Evolutionary conservation across 2,329 filamentous ascomycete genomes (phyloP), one percentile per base, ranked within the genome.

Genomic region (Cephalotrichum gorgonifer): DNA sequence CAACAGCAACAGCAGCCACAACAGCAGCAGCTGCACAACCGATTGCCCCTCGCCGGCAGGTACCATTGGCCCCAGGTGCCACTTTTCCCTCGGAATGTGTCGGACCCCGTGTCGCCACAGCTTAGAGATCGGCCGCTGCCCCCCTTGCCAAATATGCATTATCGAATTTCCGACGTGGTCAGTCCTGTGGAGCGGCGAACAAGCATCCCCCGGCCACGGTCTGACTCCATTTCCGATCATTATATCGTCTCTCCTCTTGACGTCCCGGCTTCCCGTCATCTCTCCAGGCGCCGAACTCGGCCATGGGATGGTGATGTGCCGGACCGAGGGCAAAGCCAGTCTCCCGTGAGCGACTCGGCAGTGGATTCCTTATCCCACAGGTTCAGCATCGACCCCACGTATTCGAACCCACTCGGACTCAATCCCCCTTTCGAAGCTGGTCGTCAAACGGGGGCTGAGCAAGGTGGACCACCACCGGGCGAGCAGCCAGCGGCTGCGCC

Each of bases 301-400:
- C 39, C 42, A 20, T 42, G 38, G 46, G 35, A 33, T 23, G 46
- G 25, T 4, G 14, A n/a, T 9, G 33, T n/a, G 8, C n/a, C 35
- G 9, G 14, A 33, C 6, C 38, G 38, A n/a, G 33, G 25, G 14
- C 38, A 25, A 27, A 48, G 35, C 23, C 38, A 42, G n/a, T 48
- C 46, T 25, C 46, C 46, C 38, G 46, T 48, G 26, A 43, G 46
- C 27, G 46, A 48, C 38, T 43, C 46, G n/a, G 26, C 46, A 12
- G 33, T 27, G 35, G 46, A 43, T n/a, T 42, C 17, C 6, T 25
- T 42, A n/a, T 27, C 44, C 35, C 22, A 42, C 38, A 38, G 46
- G 12, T 42, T 31, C 39, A 48, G 46, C n/a, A 33, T 48, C 23
- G 38, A 38, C 14, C 38, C 38, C 9, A 3, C 46, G 9, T 48